These are phyloP conservation scores for Mychonastes homosphaera DNA, from an alignment of 139 green algal species.

Conservation along the genomic window DNA sequence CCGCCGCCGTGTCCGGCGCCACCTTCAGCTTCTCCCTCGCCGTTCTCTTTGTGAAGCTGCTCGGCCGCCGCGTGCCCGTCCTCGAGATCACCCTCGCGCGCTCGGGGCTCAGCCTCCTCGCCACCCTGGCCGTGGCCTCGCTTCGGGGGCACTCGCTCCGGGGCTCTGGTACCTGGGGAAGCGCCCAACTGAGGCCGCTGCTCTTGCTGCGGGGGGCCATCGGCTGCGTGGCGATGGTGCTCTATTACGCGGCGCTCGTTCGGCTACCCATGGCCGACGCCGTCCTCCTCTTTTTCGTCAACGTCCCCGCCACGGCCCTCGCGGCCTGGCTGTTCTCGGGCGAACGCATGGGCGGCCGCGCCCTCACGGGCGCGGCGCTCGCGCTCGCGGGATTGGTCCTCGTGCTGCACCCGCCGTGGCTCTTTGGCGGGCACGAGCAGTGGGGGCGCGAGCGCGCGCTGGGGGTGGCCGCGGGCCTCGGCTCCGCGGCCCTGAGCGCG, in stretches of 20 bases:
- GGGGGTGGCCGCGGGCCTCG: slow-evolving; percentile 20
- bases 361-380: slow-evolving; percentile 12
- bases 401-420: slow-evolving; percentile 30
- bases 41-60: slow-evolving; percentile 18
- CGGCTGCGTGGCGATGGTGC: slow-evolving; percentile 11
- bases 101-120: background rate
- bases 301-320: slow-evolving; percentile 30
- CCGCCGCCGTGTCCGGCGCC: too few relatives aligned
- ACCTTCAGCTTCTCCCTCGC: slow-evolving; percentile 10
- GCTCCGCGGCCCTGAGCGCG: slow-evolving; percentile 18
- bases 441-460: slow-evolving; percentile 19
- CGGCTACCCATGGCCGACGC: slow-evolving; percentile 25
- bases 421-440: slow-evolving; percentile 17
- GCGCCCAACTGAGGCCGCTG: slow-evolving; percentile 20
- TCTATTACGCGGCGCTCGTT: slow-evolving; percentile 13
- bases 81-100: slow-evolving; percentile 28
- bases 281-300: slow-evolving; percentile 38
- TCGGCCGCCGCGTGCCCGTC: slow-evolving; percentile 19
- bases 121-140: background rate
- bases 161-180: background rate
- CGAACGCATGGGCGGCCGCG: slow-evolving; percentile 15
- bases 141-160: background rate
- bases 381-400: slow-evolving; percentile 28
- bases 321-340: slow-evolving; percentile 18
- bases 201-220: slow-evolving; percentile 7